A percentile compares a stretch with the other conserved stretches of the same genome.
phyloP scores from a whole-genome alignment of 495 filamentous ascomycete species.

The Penicillium nucicola region DNA sequence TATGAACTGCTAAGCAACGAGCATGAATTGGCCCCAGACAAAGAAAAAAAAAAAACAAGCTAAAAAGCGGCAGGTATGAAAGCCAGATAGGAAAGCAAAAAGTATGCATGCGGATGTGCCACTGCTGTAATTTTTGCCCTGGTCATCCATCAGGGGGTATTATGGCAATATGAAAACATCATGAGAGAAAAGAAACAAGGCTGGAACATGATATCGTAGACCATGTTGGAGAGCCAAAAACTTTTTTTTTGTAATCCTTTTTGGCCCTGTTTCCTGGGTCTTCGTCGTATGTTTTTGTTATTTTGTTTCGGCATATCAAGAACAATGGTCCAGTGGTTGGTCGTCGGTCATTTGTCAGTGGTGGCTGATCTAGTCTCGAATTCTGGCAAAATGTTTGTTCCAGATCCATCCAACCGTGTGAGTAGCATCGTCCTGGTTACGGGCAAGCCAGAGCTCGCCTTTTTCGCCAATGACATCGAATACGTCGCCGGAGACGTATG shows the following conservation, averaged over 20 bases:
- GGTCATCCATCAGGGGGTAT: not conserved
- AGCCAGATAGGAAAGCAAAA: too few relatives aligned
- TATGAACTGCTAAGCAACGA: not conserved
- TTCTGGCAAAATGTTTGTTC: constrained; percentile 78
- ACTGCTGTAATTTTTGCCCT: not conserved
- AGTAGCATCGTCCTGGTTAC: constrained; percentile 86
- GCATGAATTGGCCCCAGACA: not conserved
- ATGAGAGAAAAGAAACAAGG: not conserved
- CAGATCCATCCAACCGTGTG: constrained; percentile 94
- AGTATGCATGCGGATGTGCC: too few relatives aligned
- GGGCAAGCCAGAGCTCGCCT: constrained; percentile 95
- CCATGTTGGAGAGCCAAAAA: not conserved
- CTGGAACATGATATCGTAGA: not conserved
- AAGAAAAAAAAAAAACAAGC: not conserved
- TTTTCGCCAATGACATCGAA: constrained; percentile 93
- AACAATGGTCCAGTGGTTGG: not conserved
- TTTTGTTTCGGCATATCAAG: not conserved
- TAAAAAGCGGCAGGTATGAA: not conserved
- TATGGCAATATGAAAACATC: constrained; percentile 5
- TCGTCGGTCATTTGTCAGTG: too few relatives aligned
- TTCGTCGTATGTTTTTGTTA: too few relatives aligned
- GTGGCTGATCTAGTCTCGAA: not conserved
- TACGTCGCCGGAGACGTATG: constrained; percentile 89
- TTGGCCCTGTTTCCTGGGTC: too few relatives aligned
- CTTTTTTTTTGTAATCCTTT: not conserved